Evolutionary conservation across 345 rosid species (phyloP), one percentile per base, ranked within the genome.

Genomic region (Reutealis trisperma): DNA sequence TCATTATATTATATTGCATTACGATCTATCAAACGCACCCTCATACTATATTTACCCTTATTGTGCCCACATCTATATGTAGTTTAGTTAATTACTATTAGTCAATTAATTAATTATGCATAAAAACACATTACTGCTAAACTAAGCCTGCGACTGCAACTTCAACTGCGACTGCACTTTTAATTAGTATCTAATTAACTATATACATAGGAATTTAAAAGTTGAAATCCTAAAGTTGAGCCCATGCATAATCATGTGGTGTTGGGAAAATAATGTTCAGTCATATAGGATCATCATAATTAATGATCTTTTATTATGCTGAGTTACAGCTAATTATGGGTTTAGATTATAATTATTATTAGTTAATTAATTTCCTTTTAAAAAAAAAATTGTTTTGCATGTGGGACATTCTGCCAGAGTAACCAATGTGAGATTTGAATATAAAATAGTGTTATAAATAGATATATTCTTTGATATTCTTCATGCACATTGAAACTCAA

Each of bases 271-370:
- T 21, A 57, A 70, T 60, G 77, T 37, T n/a, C 44, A 34, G 79
- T 71, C 65, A 44, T 41, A 49, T 71, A 47, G 72, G 78, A 75
- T 74, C 9, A 45, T 45, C 51, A 47, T 66, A 27, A 77, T 37
- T 70, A 32, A 72, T 59, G 75, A n/a, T 71, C 63, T 77, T 18
- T 42, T 22, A 2, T 30, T 41, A 61, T 58, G 68, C 51, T 74
- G 77, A 73, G 78, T 60, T 83, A 77, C 84, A 80, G 83, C 80
- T 72, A 78, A 55, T 57, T 47, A 66, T 74, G 58, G 71, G 12
- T 32, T 37, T 57, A 52, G 14, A n/a, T 75, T 54, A 51, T 81
- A 72, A 70, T 70, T 16, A 51, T 27, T 70, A 25, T 30, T 32
- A 7, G 1, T 70, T 32, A 54, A 16, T 70, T 52, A 30, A 25